Evolutionary conservation across 2,329 filamentous ascomycete species (phyloP).

Genomic region (Pyricularia pennisetigena): DNA sequence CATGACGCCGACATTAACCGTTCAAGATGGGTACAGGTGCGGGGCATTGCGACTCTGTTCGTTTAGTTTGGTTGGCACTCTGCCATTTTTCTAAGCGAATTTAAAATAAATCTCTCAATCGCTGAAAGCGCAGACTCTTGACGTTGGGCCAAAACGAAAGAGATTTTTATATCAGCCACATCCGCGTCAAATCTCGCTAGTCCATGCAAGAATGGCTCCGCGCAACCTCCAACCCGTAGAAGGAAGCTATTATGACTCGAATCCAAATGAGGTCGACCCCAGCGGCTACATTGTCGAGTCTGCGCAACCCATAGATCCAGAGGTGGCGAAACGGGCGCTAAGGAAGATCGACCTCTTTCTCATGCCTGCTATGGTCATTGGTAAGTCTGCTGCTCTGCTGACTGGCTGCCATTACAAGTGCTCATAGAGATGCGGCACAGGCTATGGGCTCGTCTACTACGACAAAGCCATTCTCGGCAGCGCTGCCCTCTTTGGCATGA

Average conservation of each 20-base stretch:
- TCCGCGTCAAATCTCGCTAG: neutral
- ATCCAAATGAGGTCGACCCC: too few relatives aligned
- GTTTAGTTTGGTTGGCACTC: neutral
- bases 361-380: constrained; percentile 46
- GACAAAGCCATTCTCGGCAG: constrained; percentile 69
- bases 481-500: constrained; percentile 69
- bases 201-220: neutral
- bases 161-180: neutral
- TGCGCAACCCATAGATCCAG: constrained; percentile 24
- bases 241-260: neutral
- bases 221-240: neutral
- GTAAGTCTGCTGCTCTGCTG: constrained; percentile 13
- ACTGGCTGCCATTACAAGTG: neutral
- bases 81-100: neutral
- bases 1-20: neutral
- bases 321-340: constrained; percentile 34
- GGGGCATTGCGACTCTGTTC: neutral
- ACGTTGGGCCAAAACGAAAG: neutral
- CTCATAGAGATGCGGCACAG: neutral
- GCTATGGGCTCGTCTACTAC: constrained; percentile 56
- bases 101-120: neutral
- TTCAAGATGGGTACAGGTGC: neutral
- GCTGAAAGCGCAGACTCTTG: neutral
- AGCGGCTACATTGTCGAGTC: neutral
- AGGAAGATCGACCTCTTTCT: constrained; percentile 47